A percentile compares a stretch with the other conserved stretches of the same genome.
phyloP scores from a whole-genome alignment of 2,329 filamentous ascomycete genomes.

The Colletotrichum tropicicola region DNA sequence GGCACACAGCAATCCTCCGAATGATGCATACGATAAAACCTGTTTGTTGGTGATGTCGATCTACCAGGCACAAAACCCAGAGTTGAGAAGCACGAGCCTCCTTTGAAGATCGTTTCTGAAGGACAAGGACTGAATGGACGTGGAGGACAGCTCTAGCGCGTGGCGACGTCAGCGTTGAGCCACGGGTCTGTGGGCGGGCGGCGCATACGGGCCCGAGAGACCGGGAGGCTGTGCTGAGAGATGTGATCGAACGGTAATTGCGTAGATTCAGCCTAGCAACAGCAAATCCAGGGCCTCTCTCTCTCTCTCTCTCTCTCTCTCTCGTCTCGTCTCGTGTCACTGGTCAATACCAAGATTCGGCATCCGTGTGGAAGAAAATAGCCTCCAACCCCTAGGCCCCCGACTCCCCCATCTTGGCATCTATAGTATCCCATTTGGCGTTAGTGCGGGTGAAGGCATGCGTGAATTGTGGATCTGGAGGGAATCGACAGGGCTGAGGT shows the following conservation, averaged over 20 bases:
- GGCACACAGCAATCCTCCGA: background rate
- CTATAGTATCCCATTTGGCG: background rate
- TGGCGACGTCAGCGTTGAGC: background rate
- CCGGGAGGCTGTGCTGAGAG: background rate
- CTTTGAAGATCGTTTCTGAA: too few relatives aligned
- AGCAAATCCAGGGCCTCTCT: background rate
- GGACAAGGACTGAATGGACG: too few relatives aligned
- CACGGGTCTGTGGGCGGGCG: background rate
- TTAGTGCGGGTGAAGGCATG: too few relatives aligned
- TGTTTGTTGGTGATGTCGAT: background rate
- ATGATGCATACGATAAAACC: background rate
- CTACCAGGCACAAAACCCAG: background rate
- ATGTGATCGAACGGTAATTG: background rate
- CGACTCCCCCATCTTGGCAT: constrained; percentile 1
- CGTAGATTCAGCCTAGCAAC: background rate
- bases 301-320: background rate
- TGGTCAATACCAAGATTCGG: too few relatives aligned
- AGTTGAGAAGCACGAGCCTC: too few relatives aligned
- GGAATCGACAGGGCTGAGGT: background rate
- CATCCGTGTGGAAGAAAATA: background rate
- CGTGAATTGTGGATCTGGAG: background rate
- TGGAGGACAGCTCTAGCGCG: too few relatives aligned
- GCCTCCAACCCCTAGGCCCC: background rate
- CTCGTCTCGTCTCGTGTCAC: too few relatives aligned
- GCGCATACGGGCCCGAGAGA: constrained; percentile 1